A percentile compares a stretch with the other conserved stretches of the same genome.
phyloP scores from a whole-genome alignment of 1,284 basidiomycete genomes.

The Apiotrichum gracile region DNA sequence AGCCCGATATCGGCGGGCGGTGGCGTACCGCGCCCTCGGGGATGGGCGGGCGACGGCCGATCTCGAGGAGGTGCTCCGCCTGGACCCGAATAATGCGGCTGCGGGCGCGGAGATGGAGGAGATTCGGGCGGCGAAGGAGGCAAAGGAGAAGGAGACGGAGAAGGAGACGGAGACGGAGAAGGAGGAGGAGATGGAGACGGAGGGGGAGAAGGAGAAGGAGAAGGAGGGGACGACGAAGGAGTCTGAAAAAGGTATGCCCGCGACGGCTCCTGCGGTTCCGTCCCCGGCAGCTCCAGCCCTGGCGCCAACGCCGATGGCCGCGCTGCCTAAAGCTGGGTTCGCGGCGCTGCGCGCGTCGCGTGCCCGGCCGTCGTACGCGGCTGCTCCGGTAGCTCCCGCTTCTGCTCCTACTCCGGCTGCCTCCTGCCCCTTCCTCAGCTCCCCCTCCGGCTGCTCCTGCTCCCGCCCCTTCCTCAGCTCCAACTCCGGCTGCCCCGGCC shows the following conservation, averaged over 20 bases:
- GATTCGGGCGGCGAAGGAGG: not conserved
- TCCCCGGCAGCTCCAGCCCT: not conserved
- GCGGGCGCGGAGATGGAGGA: slow-evolving; percentile 28
- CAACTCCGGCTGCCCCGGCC: not conserved
- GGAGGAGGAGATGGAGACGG: not conserved
- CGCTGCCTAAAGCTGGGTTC: slow-evolving; percentile 10
- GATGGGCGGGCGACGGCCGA: slow-evolving; percentile 22
- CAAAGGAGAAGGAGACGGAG: not conserved
- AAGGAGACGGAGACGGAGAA: not conserved
- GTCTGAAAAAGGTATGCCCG: not conserved
- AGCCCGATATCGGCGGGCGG: slow-evolving; percentile 39
- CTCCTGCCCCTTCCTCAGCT: not conserved
- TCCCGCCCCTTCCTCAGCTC: not conserved
- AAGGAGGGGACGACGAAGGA: not conserved
- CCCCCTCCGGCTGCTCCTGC: not conserved
- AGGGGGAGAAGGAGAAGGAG: not conserved
- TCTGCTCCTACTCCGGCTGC: not conserved
- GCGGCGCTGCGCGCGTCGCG: slow-evolving; percentile 23
- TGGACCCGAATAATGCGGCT: slow-evolving; percentile 26
- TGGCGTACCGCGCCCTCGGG: slow-evolving; percentile 34
- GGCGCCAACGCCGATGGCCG: not conserved
- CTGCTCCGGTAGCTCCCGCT: not conserved
- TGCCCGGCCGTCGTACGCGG: slow-evolving; percentile 8
- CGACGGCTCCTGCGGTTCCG: too few relatives aligned
- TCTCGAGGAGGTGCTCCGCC: slow-evolving; percentile 1